Percentiles rank a stretch among this genome's conserved stretches.
Conservation (phyloP, 176 grass and related monocot genomes). For the Zizania latifolia region DNA sequence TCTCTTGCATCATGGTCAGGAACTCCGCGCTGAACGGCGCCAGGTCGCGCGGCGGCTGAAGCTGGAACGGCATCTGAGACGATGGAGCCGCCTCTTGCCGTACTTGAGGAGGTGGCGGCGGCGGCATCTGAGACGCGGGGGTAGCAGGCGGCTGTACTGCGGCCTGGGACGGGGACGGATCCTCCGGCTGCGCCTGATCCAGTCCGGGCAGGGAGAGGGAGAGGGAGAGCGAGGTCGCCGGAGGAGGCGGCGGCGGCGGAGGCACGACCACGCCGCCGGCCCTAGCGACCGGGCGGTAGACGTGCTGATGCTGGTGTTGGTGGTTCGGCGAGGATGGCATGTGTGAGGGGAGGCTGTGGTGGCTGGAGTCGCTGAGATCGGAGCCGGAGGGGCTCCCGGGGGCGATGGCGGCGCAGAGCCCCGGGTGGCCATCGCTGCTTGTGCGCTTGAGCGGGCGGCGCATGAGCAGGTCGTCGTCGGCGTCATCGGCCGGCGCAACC, state of each 20-base stretch:
- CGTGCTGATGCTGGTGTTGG: not conserved
- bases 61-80: slow-evolving; percentile 26
- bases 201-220: slow-evolving; percentile 67
- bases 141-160: not conserved
- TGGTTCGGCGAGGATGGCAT: slow-evolving; percentile 19
- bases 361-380: slow-evolving; percentile 69
- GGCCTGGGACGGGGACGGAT: not conserved
- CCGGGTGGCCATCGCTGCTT: slow-evolving; percentile 45
- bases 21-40: slow-evolving; percentile 49
- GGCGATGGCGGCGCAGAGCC: slow-evolving; percentile 43
- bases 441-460: slow-evolving; percentile 58
- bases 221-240: slow-evolving; percentile 57
- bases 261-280: slow-evolving; percentile 49
- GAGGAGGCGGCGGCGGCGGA: slow-evolving; percentile 18
- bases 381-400: slow-evolving; percentile 61
- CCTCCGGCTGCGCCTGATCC: not conserved
- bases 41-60: not conserved
- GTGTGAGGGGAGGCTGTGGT: slow-evolving; percentile 50
- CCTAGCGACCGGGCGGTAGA: slow-evolving; percentile 60
- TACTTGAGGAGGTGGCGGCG: not conserved
- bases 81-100: not conserved
- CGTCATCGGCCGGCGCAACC: not conserved
- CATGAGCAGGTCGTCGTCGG: not conserved
- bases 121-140: not conserved
- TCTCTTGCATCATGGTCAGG: slow-evolving; percentile 74